Percentiles rank a stretch among this genome's conserved stretches.
phyloP scores from a whole-genome alignment of 495 filamentous ascomycete genomes.

The Penicillium macrosclerotiorum region DNA sequence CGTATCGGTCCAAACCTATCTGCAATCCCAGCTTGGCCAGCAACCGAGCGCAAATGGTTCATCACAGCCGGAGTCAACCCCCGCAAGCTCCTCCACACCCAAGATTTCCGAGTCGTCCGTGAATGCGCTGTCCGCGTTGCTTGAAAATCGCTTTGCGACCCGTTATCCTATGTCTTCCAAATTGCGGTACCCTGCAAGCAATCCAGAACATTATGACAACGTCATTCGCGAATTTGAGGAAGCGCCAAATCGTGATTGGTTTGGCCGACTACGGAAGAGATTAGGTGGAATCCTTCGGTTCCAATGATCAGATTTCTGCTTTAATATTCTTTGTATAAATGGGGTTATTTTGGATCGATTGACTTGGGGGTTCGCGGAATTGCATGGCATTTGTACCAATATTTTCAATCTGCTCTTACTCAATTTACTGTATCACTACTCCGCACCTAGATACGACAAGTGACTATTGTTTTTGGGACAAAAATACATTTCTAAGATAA shows the following conservation, averaged over 20 bases:
- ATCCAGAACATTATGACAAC: slow-evolving; percentile 74
- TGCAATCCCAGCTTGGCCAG: slow-evolving; percentile 59
- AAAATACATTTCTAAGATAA: too few species aligned
- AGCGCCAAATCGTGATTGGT: slow-evolving; percentile 61
- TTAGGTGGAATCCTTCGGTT: slow-evolving; percentile 65
- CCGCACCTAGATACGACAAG: too few species aligned
- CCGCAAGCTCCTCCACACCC: slow-evolving; percentile 18
- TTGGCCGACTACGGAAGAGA: slow-evolving; percentile 53
- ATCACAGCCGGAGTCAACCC: slow-evolving; percentile 14
- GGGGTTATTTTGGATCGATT: slow-evolving; percentile 8
- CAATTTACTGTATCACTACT: slow-evolving; percentile 21
- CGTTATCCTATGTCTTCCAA: slow-evolving; percentile 63
- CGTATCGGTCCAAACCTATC: slow-evolving; percentile 67
- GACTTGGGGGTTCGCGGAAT: slow-evolving; percentile 3
- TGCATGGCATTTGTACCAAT: slow-evolving; percentile 26
- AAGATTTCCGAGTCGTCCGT: slow-evolving; percentile 56
- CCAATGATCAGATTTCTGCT: slow-evolving; percentile 27
- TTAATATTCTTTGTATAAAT: slow-evolving; percentile 11
- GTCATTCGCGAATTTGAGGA: slow-evolving; percentile 70
- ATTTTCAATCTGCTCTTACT: slow-evolving; percentile 11
- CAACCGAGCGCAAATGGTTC: slow-evolving; percentile 8
- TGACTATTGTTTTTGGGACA: too few species aligned
- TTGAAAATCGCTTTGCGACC: slow-evolving; percentile 69
- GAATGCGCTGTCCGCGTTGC: slow-evolving; percentile 71
- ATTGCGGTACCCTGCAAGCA: slow-evolving; percentile 66